Evolutionary conservation across 305 asterid genomes (phyloP).

Genomic region (Fraxinus greggii): DNA sequence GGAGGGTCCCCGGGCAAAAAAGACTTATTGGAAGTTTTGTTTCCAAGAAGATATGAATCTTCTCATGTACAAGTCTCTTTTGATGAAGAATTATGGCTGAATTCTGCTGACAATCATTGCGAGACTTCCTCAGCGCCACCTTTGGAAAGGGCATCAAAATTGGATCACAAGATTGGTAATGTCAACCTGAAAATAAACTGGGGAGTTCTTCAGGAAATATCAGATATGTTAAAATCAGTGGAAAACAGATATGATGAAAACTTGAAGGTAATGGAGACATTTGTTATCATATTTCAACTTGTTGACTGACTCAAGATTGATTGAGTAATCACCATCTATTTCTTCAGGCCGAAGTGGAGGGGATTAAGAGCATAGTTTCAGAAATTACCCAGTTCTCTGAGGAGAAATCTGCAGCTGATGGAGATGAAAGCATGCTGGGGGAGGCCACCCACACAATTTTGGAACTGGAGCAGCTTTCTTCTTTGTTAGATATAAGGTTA

Average conservation of each 20-base stretch:
- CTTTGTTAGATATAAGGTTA: slow-evolving; percentile 26
- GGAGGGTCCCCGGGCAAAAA: slow-evolving; percentile 19
- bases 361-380: background rate
- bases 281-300: background rate
- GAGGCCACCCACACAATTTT: slow-evolving; percentile 7
- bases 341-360: slow-evolving; percentile 29
- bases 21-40: slow-evolving; percentile 34
- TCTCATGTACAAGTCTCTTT: background rate
- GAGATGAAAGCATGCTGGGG: background rate
- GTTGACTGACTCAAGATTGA: background rate
- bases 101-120: background rate
- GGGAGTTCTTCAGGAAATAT: slow-evolving; percentile 31
- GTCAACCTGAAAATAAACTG: slow-evolving; percentile 26
- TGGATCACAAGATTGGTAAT: slow-evolving; percentile 14
- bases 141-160: background rate
- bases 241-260: background rate
- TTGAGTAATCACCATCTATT: background rate
- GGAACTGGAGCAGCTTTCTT: slow-evolving; percentile 20
- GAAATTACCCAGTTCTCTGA: background rate
- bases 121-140: background rate
- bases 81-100: background rate
- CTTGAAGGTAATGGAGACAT: slow-evolving; percentile 32
- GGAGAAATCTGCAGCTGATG: slow-evolving; percentile 14
- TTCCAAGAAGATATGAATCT: slow-evolving; percentile 24
- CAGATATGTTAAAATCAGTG: slow-evolving; percentile 13